Base-by-base conservation (phyloP, 768 basidiomycete species). In the Mycena rebaudengoi region DNA sequence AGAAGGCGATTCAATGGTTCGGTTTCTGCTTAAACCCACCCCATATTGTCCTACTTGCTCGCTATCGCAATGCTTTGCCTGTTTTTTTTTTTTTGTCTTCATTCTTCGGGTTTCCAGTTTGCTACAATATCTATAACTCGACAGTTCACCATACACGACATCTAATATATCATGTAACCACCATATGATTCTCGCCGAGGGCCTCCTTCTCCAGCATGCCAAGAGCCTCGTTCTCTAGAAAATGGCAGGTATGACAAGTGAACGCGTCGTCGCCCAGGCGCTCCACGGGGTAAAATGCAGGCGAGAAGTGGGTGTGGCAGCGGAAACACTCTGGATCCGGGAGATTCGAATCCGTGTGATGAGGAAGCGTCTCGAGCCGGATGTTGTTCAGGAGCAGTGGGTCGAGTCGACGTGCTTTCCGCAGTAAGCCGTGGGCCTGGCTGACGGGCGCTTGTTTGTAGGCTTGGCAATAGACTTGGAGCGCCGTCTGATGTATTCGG, bases 401-500 rank as follows among this genome's bases (percentile, higher is more conserved):
- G 71, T 98, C 97, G 20, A 98, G 81, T 18, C 95, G 88, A 18
- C 88, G 87, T 8, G 96, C 96, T 76, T 96, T 96, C 51, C 97
- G 92, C 25, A 98, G 85, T 7, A 96, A 84, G 2, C 88, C 92
- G 73, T 97, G 95, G 2, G 94, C 88, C 69, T 92, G 89, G 13
- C 81, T 80, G 3, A 89, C 79, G 1, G 83, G 81, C 7, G 91
- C 89, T 70, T 90, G 90, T 75, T 99, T 99, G 82, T 95, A 96
- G 12, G 86, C 83, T 62, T 86, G 86, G 54, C 90, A 91, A 74
- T 93, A 99, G 13, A 93, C 88, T 77, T 98, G 95, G 20, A 98
- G 83, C 0, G 95, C 92, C 11, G 94, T 95, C 96, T 98, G 67
- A 10, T 23, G 16, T 46, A 39, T 33, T 41, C 28, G n/a, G 28